Base-by-base conservation (phyloP, 2,329 filamentous ascomycete genomes). In the Calonectria multiphialidica region DNA sequence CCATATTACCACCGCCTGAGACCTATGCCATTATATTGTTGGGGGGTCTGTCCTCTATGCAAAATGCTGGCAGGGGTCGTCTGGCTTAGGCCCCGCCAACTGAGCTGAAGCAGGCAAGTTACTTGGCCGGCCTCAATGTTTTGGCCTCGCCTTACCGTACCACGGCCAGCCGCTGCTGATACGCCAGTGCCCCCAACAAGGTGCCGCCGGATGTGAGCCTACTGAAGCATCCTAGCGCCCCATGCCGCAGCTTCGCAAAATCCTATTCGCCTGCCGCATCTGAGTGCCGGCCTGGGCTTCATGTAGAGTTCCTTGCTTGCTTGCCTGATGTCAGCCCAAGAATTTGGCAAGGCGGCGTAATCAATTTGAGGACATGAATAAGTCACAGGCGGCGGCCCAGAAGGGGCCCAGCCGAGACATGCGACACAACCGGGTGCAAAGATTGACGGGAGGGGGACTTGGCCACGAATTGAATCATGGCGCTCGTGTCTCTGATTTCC, bases 241-340 rank as follows among this genome's bases (percentile, higher is more conserved):
- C 77, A 79, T 79, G 77, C 64, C 64, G 69, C 44, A 59, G 50
- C 68, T 70, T 71, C 79, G 65, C 50, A 68, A 47, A 74, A 53
- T 78, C 78, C 71, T 70, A 79, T 79, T 79, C 74, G 78, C 57
- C 66, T 67, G 13, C n/a, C 45, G 18, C 30, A 37, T 57, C 42
- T 59, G 55, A 61, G 50, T 47, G 53, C 42, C 55, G 53, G 37
- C 35, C 47, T 55, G 21, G 65, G 21, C 50, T 67, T 35, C 28
- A 47, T 65, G 44, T 44, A 21, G 15, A 50, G 44, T 42, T 44
- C 57, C 44, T 42, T 44, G 23, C 40, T 42, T 44, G 23, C 40
- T 62, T 45, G 25, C 57, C 40, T 62, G 57, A 62, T 62, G 57
- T 45, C 57, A 62, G 57, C 57, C 57, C 57, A 62, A 62, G 57